Conservation (phyloP, 1,139 yeast genomes). For the Chernovozyma aurita region DNA sequence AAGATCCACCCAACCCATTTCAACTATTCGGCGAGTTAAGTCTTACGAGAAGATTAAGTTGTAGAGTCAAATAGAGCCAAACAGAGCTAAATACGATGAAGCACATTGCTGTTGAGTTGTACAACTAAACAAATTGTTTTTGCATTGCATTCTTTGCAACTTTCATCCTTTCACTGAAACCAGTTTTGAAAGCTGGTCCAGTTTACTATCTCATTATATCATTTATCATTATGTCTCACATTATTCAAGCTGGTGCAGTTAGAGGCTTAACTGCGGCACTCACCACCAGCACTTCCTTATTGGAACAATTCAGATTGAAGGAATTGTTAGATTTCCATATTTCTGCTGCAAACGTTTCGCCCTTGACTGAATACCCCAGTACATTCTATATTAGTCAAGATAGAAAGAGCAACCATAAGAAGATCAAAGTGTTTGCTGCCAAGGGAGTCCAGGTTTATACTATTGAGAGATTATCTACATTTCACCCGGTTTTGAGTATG, state of each 20-base stretch:
- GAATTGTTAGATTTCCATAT: conserved; percentile 30
- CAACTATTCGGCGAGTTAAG: too few species aligned
- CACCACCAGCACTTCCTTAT: conserved; percentile 34
- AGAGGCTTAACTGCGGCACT: conserved; percentile 32
- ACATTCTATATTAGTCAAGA: conserved; percentile 46
- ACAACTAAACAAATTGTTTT: too few species aligned
- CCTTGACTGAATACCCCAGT: conserved; percentile 35
- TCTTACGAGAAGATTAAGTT: too few species aligned
- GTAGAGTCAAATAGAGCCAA: too few species aligned
- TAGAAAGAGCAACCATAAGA: conserved; percentile 38
- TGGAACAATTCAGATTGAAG: conserved; percentile 35
- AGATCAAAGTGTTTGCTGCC: conserved; percentile 46
- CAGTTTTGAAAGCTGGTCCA: too few species aligned
- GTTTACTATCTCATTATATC: too few species aligned
- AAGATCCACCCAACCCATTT: too few species aligned
- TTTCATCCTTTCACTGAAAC: too few species aligned
- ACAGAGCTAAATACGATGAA: too few species aligned
- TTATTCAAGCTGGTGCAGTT: conserved; percentile 43
- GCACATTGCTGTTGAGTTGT: too few species aligned
- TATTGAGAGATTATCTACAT: conserved; percentile 47
- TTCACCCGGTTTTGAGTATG: conserved; percentile 51
- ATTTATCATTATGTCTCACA: conserved; percentile 19
- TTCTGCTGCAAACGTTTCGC: conserved; percentile 33
- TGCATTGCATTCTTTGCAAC: too few species aligned
- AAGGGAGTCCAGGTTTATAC: conserved; percentile 40